phyloP scores from a whole-genome alignment of 495 filamentous ascomycete genomes.

The Parathielavia hyrcaniae region DNA sequence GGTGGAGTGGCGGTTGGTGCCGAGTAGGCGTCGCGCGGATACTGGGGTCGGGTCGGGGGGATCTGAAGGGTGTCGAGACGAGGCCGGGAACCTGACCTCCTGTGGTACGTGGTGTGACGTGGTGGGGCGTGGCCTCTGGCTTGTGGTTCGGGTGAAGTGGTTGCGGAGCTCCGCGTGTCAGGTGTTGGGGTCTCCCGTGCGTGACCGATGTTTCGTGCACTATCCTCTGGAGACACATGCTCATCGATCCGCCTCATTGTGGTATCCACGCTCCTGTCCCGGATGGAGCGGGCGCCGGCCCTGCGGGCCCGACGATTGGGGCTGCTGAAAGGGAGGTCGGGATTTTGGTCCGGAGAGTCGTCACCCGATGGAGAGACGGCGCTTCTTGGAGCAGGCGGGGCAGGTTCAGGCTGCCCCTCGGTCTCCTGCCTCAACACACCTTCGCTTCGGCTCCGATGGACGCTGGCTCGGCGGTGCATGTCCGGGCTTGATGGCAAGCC shows the following conservation, averaged over 20 bases:
- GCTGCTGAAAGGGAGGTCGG: slow-evolving; percentile 12
- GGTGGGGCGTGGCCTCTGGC: not conserved
- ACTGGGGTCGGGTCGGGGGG: not conserved
- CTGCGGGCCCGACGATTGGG: slow-evolving; percentile 6
- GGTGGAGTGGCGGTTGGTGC: slow-evolving; percentile 7
- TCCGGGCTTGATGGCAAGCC: slow-evolving; percentile 25
- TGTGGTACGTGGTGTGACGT: not conserved
- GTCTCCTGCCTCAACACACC: not conserved
- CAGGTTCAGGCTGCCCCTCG: not conserved
- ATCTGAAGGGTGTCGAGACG: slow-evolving; percentile 11
- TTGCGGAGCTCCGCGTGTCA: not conserved
- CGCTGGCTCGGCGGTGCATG: slow-evolving; percentile 17
- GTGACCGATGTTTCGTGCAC: not conserved
- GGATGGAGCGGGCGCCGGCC: slow-evolving; percentile 1
- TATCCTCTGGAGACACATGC: slow-evolving; percentile 2
- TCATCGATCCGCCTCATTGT: slow-evolving; percentile 24
- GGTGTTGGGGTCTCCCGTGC: not conserved
- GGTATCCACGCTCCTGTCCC: slow-evolving; percentile 17
- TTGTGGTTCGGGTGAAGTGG: not conserved
- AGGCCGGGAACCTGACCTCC: not conserved
- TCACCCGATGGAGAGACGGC: not conserved
- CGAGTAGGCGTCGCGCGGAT: slow-evolving; percentile 3
- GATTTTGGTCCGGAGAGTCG: slow-evolving; percentile 19
- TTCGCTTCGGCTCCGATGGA: slow-evolving; percentile 17
- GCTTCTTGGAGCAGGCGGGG: not conserved